Base-by-base conservation (phyloP, 2,329 filamentous ascomycete genomes). In the Grosmannia huntii region DNA sequence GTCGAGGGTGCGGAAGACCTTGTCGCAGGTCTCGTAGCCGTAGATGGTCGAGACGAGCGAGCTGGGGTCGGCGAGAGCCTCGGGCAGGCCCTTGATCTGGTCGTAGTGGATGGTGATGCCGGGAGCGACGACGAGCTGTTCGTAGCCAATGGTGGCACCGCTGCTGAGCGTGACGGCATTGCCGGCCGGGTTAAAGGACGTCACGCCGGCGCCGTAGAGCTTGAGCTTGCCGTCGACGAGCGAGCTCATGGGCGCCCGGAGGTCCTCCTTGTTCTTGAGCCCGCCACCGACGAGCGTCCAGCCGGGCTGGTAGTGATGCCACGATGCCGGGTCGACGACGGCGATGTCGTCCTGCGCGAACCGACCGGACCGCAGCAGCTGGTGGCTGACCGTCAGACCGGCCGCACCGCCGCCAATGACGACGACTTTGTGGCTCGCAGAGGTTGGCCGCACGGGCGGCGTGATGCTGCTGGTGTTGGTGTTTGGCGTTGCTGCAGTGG, bases 231-330 rank as follows among this genome's bases (percentile, higher is more conserved):
- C 68, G 63, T 85, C 76, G 9, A 86, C 68, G 54, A 86, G 66
- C 53, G 70, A 70, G 5, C 71, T 64, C 46, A 85, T 66, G 1
- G 77, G 77, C 58, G 71, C 69, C 53, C 76, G 75, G 58, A 86
- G 69, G 27, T 84, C 76, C 62, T 84, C 72, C 66, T 82, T 83
- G 53, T 73, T 76, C 69, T 86, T 86, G 46, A 87, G 73, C 4
- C 84, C 84, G 46, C 80, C 83, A 50, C 83, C 84, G 2, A 86
- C 84, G 1, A 87, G 73, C 2, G 84, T 87, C 83, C 83, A 87
- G 57, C 84, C 84, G 1, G 84, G 82, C 68, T 87, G 84, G 67
- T 86, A 87, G 70, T 87, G 76, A 66, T 87, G 83, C 74, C 76
- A 83, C 62, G 71, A 66, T 0, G 83, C 76, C 0, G 84, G 84